Evolutionary conservation across 2,329 filamentous ascomycete genomes (phyloP).

Genomic region (Cladobotryum protrusum): DNA sequence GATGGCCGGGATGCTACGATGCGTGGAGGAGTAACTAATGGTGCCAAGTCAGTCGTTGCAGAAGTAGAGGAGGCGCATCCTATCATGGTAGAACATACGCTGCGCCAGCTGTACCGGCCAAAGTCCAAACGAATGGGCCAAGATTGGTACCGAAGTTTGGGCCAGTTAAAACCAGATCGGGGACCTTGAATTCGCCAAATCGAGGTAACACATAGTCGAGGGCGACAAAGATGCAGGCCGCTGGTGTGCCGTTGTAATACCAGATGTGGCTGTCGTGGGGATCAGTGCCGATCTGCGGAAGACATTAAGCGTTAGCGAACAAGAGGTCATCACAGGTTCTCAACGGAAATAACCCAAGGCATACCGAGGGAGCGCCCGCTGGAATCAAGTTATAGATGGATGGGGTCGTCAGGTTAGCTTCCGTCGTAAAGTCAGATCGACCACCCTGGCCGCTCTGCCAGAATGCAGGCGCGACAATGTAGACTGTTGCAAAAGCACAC

Average conservation of each 20-base stretch:
- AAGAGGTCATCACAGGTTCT: background rate
- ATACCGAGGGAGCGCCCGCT: slow-evolving; percentile 23
- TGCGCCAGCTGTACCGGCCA: slow-evolving; percentile 45
- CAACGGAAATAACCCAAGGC: background rate
- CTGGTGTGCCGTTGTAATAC: slow-evolving; percentile 56
- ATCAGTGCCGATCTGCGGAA: slow-evolving; percentile 36
- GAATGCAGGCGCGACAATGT: slow-evolving; percentile 25
- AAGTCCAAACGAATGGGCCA: slow-evolving; percentile 47
- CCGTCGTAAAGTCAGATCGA: slow-evolving; percentile 21
- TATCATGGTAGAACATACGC: slow-evolving; percentile 17
- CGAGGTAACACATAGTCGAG: slow-evolving; percentile 50
- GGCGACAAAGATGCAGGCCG: slow-evolving; percentile 48
- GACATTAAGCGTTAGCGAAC: background rate
- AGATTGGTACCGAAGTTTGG: slow-evolving; percentile 51
- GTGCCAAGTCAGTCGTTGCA: background rate
- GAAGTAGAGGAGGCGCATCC: background rate
- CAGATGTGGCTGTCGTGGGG: slow-evolving; percentile 48
- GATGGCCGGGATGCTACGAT: slow-evolving; percentile 44
- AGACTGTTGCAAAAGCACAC: slow-evolving; percentile 16
- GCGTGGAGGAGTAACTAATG: slow-evolving; percentile 41
- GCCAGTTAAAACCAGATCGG: slow-evolving; percentile 49
- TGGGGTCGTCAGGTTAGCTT: slow-evolving; percentile 22
- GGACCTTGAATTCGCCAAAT: slow-evolving; percentile 40
- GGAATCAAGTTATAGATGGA: slow-evolving; percentile 24
- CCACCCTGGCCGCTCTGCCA: slow-evolving; percentile 27